These are phyloP conservation scores for Cordyceps cateniannulata DNA, from an alignment of 2,329 filamentous ascomycete genomes.

Conservation along the genomic window DNA sequence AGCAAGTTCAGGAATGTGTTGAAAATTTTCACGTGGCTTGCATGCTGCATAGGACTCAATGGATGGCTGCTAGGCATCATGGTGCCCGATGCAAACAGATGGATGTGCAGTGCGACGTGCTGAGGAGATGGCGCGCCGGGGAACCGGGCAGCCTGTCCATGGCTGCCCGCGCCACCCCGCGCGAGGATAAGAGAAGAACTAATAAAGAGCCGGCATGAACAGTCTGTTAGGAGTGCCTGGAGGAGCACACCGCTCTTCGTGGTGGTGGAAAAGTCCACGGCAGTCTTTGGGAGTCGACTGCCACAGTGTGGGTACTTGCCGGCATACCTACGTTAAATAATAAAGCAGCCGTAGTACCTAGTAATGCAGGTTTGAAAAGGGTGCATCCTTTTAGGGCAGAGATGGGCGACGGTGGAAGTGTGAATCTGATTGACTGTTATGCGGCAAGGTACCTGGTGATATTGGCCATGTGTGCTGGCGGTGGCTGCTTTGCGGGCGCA, in stretches of 20 bases:
- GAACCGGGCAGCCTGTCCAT: neutral
- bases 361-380: neutral
- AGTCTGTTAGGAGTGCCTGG: neutral
- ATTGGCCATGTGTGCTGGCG: neutral
- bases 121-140: neutral
- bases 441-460: neutral
- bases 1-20: neutral
- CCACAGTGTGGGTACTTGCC: neutral
- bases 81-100: neutral
- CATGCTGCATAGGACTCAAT: conserved; percentile 27
- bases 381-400: neutral
- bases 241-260: conserved; percentile 5
- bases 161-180: neutral
- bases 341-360: neutral
- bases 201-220: neutral
- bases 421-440: neutral
- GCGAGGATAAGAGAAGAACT: neutral
- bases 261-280: neutral
- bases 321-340: neutral
- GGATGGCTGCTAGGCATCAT: neutral
- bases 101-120: neutral
- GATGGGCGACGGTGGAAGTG: neutral
- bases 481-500: neutral
- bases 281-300: neutral
- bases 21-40: conserved; percentile 17